Percentiles rank a stretch among this genome's conserved stretches.
phyloP scores from a whole-genome alignment of 2,329 filamentous ascomycete genomes.

The Colletotrichum sp. region DNA sequence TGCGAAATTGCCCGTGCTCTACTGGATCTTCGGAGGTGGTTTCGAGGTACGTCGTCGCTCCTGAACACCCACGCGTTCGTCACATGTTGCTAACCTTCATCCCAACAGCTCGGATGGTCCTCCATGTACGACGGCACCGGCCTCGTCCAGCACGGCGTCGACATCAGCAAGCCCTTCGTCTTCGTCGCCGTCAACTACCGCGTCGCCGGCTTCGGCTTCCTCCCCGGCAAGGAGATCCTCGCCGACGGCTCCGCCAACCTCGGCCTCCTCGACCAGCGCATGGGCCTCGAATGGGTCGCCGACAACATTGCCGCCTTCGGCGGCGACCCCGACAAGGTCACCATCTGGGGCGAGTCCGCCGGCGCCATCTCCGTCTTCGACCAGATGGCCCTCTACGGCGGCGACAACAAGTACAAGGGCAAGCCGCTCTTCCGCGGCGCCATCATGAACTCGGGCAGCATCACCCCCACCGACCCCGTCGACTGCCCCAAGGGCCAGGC shows the following conservation, averaged over 20 bases:
- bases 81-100: not conserved
- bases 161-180: constrained; percentile 60
- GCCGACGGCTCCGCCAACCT: constrained; percentile 62
- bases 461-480: constrained; percentile 55
- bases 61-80: not conserved
- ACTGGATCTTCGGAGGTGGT: constrained; percentile 64
- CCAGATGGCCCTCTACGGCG: constrained; percentile 67
- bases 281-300: constrained; percentile 66
- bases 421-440: constrained; percentile 67
- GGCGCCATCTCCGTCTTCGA: constrained; percentile 66
- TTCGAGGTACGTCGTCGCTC: constrained; percentile 33
- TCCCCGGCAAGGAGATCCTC: constrained; percentile 61
- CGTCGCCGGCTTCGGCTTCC: constrained; percentile 66
- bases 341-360: constrained; percentile 68
- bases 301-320: constrained; percentile 71
- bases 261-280: constrained; percentile 65
- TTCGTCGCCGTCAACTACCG: constrained; percentile 72
- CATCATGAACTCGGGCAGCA: constrained; percentile 67
- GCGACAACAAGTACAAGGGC: constrained; percentile 67
- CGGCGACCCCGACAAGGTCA: constrained; percentile 68
- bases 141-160: constrained; percentile 38
- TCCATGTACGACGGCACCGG: constrained; percentile 40
- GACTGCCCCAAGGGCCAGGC: constrained; percentile 61
- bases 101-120: constrained; percentile 30
- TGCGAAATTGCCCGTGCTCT: constrained; percentile 58